Evolutionary conservation across 495 filamentous ascomycete genomes (phyloP), one percentile per base, ranked within the genome.

Genomic region (Xylaria castorea): DNA sequence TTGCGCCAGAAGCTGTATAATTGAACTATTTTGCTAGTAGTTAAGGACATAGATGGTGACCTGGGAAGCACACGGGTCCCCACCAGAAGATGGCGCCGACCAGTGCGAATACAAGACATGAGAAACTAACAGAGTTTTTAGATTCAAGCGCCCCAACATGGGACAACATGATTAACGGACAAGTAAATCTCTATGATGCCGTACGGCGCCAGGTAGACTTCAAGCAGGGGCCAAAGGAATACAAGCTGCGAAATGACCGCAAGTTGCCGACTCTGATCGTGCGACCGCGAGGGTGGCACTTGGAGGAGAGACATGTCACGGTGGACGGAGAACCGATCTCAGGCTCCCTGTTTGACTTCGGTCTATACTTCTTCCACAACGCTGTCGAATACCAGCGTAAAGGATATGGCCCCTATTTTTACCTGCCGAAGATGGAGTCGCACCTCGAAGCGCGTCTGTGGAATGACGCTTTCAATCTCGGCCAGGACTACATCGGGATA

Each of bases 361-460:
- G 97, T 76, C 90, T 98, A 18, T 98, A 97, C 87, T 99, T 99
- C 87, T 98, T 93, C 91, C 94, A 99, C 90, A 99, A 98, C 80
- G 96, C 95, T 72, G 87, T 92, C 81, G 93, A 97, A 85, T 87
- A 95, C 70, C 89, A 97, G 74, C 89, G 91, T 83, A 88, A 89
- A 61, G 97, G 96, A 50, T 87, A 87, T 76, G 96, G 96, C 60
- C 96, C 96, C 27, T 98, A 99, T 89, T 99, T 97, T 86, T 99
- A 99, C 86, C 92, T 99, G 62, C 96, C 96, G 72, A 99, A 99
- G 90, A 97, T 99, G 94, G 96, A 99, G 85, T 96, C 93, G 3
- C 94, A 98, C 83, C 91, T 97, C 57, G 96, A 99, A 86, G 96
- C 96, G 25, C 90, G 96, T 66, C 90, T 99, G 63, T 99, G 96